Base-by-base conservation (phyloP, 2,329 filamentous ascomycete genomes). In the Curvularia hawaiiensis region DNA sequence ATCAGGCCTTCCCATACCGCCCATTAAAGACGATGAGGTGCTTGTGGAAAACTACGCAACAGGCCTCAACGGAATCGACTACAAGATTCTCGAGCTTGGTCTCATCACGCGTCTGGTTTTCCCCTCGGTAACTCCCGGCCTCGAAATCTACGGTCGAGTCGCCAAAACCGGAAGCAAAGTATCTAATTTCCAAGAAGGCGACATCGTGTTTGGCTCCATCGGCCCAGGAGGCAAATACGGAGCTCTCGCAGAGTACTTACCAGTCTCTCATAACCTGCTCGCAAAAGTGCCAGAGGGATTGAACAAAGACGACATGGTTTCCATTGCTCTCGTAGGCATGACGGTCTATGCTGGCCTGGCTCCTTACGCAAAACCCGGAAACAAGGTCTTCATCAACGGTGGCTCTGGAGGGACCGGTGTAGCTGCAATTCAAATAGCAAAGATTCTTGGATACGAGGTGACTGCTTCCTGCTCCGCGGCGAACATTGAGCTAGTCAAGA, bases 401-500 rank as follows among this genome's bases (percentile, higher is more conserved):
- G 85, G 85, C 0, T 83, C 80, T 9, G 86, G 86, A 22, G 86
- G 86, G 0, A 80, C 78, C 3, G 87, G 87, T 1, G 79, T 80
- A 0, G 86, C 82, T 52, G 82, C 78, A 0, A 84, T 88, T 53
- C 86, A 88, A 67, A 80, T 88, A 49, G 86, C 85, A 4, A 87
- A 87, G 67, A 75, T 76, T 0, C 64, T 84, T 2, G 85, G 85
- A 0, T 85, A 82, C 63, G 74, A 82, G 55, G 85, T 89, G 28
- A 83, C 82, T 2, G 76, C 78, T 6, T 81, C 79, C 3, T 89
- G 86, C 65, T 88, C 85, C 5, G 77, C 75, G 0, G 68, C 68
- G 7, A 89, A 88, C 68, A 77, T 80, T 0, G 79, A 82, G 44
- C 68, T 88, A 3, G 85, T 84, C 66, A 79, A 78, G 52, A 69